Conservation (phyloP, 169 alveolate species). For the Eimeria sp. region DNA sequence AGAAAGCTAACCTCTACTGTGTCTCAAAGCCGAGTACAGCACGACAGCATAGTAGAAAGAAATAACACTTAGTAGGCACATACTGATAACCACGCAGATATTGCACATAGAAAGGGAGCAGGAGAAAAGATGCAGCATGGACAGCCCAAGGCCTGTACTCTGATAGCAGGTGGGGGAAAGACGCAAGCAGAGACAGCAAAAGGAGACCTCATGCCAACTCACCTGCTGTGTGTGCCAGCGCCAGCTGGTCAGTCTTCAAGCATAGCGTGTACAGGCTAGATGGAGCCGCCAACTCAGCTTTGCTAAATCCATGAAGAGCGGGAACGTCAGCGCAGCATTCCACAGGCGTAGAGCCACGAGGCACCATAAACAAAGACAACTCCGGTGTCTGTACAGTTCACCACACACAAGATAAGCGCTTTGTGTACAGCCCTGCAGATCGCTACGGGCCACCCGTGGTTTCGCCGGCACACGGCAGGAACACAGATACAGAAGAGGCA, state of each 20-base stretch:
- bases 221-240: conserved; percentile 86
- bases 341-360: conserved; percentile 47
- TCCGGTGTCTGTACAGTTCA: conserved; percentile 57
- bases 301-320: conserved; percentile 90
- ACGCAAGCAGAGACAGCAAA: not conserved
- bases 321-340: conserved; percentile 88
- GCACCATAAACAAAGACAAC: conserved; percentile 7
- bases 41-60: not conserved
- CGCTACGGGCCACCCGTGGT: too few species aligned
- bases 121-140: not conserved
- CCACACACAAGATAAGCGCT: too few species aligned
- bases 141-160: not conserved
- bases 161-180: not conserved
- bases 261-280: conserved; percentile 88
- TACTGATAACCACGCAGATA: not conserved
- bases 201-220: not conserved
- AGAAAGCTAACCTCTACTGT: too few species aligned
- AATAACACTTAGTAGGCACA: not conserved
- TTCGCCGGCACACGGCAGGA: too few species aligned
- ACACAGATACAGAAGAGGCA: too few species aligned
- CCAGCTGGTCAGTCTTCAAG: conserved; percentile 89
- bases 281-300: conserved; percentile 86
- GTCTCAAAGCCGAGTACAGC: not conserved
- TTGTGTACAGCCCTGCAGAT: too few species aligned
- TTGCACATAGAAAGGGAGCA: not conserved